These are phyloP conservation scores for Brassica incana DNA, from an alignment of 345 rosid genomes.

Conservation along the genomic window DNA sequence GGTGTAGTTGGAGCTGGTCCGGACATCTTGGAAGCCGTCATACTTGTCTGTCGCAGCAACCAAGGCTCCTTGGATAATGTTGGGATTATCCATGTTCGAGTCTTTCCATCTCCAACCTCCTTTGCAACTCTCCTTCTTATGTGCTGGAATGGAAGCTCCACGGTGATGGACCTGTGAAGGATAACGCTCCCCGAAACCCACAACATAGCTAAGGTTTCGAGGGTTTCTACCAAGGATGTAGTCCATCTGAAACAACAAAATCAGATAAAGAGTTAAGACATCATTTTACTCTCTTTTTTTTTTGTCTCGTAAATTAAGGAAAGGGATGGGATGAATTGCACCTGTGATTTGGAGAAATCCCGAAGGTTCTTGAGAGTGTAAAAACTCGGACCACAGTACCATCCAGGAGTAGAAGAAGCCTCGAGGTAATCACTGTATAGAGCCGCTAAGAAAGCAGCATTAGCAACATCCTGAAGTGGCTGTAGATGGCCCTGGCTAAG, in stretches of 20 bases:
- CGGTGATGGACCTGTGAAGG: slow-evolving; percentile 85
- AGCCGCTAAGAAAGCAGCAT: slow-evolving; percentile 83
- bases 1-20: slow-evolving; percentile 82
- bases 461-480: slow-evolving; percentile 86
- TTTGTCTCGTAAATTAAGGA: background rate
- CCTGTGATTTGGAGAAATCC: slow-evolving; percentile 65
- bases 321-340: background rate
- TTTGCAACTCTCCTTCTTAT: slow-evolving; percentile 63
- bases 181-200: slow-evolving; percentile 72
- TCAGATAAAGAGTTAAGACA: background rate
- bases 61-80: slow-evolving; percentile 86
- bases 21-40: slow-evolving; percentile 64
- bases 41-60: slow-evolving; percentile 90
- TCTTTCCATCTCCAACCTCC: slow-evolving; percentile 61
- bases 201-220: slow-evolving; percentile 16
- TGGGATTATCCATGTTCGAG: slow-evolving; percentile 58
- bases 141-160: slow-evolving; percentile 79
- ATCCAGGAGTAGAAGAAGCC: slow-evolving; percentile 91
- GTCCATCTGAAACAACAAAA: background rate
- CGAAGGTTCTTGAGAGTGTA: slow-evolving; percentile 59
- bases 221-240: background rate
- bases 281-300: too few relatives aligned
- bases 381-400: slow-evolving; percentile 90
- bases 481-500: slow-evolving; percentile 87
- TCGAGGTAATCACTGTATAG: slow-evolving; percentile 82